Conservation (phyloP, 2,329 filamentous ascomycete species). For the Nothophoma quercina region DNA sequence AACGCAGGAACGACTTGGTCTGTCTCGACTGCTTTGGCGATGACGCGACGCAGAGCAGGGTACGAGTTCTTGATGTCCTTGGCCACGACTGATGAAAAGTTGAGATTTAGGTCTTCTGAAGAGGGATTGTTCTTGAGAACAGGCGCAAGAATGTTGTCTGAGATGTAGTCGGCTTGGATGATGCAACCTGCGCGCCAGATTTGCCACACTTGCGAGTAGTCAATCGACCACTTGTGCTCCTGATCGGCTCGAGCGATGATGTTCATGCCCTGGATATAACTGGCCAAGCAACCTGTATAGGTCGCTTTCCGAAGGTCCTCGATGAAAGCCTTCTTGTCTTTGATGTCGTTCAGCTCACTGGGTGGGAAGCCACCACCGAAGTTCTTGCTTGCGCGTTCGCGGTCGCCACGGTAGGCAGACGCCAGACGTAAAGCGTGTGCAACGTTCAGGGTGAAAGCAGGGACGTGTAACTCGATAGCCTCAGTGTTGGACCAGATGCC, state of each 20-base stretch:
- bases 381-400: slow-evolving; percentile 60
- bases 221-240: slow-evolving; percentile 66
- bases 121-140: slow-evolving; percentile 48
- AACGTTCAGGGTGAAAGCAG: slow-evolving; percentile 68
- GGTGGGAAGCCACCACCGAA: slow-evolving; percentile 53
- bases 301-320: slow-evolving; percentile 67
- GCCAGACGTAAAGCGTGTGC: slow-evolving; percentile 70
- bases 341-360: slow-evolving; percentile 38
- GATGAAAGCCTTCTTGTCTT: slow-evolving; percentile 56
- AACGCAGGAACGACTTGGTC: slow-evolving; percentile 69
- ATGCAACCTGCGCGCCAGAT: slow-evolving; percentile 77
- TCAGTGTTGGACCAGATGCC: slow-evolving; percentile 71
- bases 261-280: slow-evolving; percentile 72
- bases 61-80: slow-evolving; percentile 62
- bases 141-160: slow-evolving; percentile 61
- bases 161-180: slow-evolving; percentile 72
- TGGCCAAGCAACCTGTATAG: slow-evolving; percentile 67
- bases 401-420: slow-evolving; percentile 66
- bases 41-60: slow-evolving; percentile 62
- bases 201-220: slow-evolving; percentile 61
- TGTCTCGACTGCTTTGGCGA: slow-evolving; percentile 61
- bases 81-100: slow-evolving; percentile 56
- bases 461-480: slow-evolving; percentile 67
- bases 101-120: slow-evolving; percentile 57
- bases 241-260: slow-evolving; percentile 67